phyloP scores from a whole-genome alignment of 2,329 filamentous ascomycete genomes.

The Aspergillus japonicus region DNA sequence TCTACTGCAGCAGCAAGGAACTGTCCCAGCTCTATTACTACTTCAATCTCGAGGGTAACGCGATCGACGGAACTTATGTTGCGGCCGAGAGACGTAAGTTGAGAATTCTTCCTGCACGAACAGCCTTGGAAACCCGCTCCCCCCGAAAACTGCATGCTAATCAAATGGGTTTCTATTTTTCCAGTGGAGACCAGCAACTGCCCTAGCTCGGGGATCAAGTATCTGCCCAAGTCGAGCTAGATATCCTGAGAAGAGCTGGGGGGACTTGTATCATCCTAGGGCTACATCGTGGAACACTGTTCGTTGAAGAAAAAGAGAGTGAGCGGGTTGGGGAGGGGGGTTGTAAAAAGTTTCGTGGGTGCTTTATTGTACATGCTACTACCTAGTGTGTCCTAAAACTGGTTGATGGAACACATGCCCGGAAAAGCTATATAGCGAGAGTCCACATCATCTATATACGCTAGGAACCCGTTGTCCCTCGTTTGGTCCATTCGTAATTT shows the following conservation, averaged over 20 bases:
- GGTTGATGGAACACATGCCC: too few species aligned
- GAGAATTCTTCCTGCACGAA: too few species aligned
- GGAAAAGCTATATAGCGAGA: too few species aligned
- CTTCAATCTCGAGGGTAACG: constrained; percentile 53
- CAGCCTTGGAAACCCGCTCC: too few species aligned
- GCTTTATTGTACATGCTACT: not conserved
- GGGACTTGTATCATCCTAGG: too few species aligned
- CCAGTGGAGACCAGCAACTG: constrained; percentile 55
- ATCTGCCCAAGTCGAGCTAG: constrained; percentile 55
- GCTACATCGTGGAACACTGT: too few species aligned
- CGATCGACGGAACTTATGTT: constrained; percentile 62
- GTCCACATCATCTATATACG: too few species aligned
- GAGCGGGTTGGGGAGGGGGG: not conserved
- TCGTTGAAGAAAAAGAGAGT: not conserved
- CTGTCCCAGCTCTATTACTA: constrained; percentile 59
- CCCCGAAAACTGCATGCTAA: too few species aligned
- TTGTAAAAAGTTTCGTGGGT: not conserved
- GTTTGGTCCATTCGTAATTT: too few species aligned
- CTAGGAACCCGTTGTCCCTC: too few species aligned
- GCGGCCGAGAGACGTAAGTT: constrained; percentile 50
- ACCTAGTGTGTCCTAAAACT: not conserved
- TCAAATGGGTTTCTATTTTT: not conserved
- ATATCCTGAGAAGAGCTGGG: not conserved
- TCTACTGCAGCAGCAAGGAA: constrained; percentile 50
- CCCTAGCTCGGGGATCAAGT: constrained; percentile 62